Conservation (phyloP, 1,139 yeast species). For the Hanseniaspora uvarum region DNA sequence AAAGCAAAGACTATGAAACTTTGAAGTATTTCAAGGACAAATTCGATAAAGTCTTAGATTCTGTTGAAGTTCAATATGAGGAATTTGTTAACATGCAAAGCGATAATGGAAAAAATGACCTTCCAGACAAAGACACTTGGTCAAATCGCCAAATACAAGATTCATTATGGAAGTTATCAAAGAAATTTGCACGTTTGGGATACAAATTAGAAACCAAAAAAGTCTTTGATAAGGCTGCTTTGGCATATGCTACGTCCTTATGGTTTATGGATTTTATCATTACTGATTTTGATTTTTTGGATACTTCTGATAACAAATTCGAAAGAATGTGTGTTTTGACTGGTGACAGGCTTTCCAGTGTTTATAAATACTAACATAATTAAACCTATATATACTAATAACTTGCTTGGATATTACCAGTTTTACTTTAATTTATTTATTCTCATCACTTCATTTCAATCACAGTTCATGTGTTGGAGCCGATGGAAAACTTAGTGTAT, state of each 20-base stretch:
- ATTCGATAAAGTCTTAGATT: background rate
- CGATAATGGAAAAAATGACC: background rate
- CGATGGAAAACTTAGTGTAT: background rate
- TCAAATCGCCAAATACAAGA: background rate
- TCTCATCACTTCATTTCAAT: background rate
- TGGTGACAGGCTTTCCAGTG: conserved; percentile 18
- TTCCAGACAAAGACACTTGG: background rate
- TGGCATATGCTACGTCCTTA: conserved; percentile 76
- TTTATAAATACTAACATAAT: conserved; percentile 4
- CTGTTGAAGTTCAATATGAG: background rate
- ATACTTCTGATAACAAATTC: conserved; percentile 18
- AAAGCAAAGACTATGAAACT: background rate
- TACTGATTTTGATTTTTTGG: conserved; percentile 42
- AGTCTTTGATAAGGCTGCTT: conserved; percentile 79
- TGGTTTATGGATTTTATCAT: conserved; percentile 90
- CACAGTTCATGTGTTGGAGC: conserved; percentile 5
- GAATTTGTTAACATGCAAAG: background rate
- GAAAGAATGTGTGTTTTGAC: conserved; percentile 19
- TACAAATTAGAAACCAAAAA: conserved; percentile 70
- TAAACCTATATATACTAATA: conserved; percentile 19
- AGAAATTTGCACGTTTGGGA: conserved; percentile 3
- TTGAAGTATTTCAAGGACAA: conserved; percentile 3
- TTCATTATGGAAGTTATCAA: background rate
- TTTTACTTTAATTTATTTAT: no score
- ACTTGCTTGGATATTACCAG: background rate